Conservation (phyloP, 2,329 filamentous ascomycete species). For the Didymella segeticola region DNA sequence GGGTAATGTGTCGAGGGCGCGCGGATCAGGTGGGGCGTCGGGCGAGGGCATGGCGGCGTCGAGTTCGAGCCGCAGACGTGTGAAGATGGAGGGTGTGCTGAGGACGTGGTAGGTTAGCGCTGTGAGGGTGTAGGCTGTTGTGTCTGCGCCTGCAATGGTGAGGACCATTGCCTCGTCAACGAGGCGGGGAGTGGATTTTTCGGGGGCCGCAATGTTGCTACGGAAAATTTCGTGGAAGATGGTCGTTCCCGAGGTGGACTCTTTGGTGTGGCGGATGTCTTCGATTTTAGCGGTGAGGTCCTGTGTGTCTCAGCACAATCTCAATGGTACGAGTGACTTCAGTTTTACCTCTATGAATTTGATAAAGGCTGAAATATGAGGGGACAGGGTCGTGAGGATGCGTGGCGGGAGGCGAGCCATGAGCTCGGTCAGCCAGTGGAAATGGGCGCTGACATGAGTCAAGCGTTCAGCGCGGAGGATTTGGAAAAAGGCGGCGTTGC, state of each 20-base stretch:
- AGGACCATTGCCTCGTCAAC: conserved; percentile 19
- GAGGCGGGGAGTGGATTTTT: conserved; percentile 19
- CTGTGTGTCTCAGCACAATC: neutral
- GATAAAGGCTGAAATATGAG: neutral
- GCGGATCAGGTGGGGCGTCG: neutral
- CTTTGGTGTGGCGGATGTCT: neutral
- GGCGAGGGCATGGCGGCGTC: conserved; percentile 3
- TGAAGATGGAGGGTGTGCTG: conserved; percentile 2
- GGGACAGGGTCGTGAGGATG: neutral
- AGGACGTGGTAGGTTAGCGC: conserved; percentile 15
- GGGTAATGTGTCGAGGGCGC: conserved; percentile 15
- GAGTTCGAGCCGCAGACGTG: conserved; percentile 8
- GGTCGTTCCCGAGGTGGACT: neutral
- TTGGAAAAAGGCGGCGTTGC: neutral
- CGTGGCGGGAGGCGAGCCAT: neutral
- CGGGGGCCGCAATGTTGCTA: conserved; percentile 25
- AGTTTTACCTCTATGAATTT: neutral
- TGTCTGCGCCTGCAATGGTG: conserved; percentile 18
- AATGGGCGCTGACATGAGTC: neutral
- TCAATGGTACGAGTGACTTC: neutral
- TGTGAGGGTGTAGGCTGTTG: conserved; percentile 6
- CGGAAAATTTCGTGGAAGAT: conserved; percentile 45
- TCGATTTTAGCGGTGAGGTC: neutral
- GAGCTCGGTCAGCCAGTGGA: neutral
- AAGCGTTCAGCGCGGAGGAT: neutral